These are phyloP conservation scores for Arthrobotrys sinensis DNA, from an alignment of 2,329 filamentous ascomycete species.

Conservation along the genomic window DNA sequence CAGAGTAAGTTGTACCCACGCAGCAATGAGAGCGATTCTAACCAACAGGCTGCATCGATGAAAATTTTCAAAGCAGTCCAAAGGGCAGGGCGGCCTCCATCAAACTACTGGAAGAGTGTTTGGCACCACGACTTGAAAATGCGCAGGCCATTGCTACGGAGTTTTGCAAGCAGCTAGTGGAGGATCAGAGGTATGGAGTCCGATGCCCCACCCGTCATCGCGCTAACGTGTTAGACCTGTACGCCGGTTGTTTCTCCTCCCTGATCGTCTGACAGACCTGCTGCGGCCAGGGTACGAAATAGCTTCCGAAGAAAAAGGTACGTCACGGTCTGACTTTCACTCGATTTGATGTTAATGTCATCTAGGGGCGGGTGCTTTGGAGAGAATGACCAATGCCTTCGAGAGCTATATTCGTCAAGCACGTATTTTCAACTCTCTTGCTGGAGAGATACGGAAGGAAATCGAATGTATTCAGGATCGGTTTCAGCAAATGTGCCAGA, in stretches of 20 bases:
- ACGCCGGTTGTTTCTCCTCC: background rate
- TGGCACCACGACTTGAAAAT: background rate
- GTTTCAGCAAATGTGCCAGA: background rate
- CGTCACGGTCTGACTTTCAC: background rate
- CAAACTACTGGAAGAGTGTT: background rate
- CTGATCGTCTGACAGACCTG: background rate
- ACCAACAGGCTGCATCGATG: background rate
- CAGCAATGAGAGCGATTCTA: background rate
- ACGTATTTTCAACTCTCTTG: background rate
- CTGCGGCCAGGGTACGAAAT: slow-evolving; percentile 4
- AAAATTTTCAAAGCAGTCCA: slow-evolving; percentile 8
- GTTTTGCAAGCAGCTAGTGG: background rate
- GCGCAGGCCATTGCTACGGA: background rate
- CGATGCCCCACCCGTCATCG: too few species aligned
- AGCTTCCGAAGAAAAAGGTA: slow-evolving; percentile 22
- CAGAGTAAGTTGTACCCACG: background rate
- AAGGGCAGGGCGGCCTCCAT: background rate
- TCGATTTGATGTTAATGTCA: background rate
- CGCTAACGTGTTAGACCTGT: too few species aligned
- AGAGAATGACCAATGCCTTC: slow-evolving; percentile 11
- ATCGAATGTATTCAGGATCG: background rate
- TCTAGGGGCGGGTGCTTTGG: background rate
- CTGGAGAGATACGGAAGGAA: background rate
- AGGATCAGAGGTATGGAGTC: slow-evolving; percentile 6
- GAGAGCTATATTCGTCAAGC: background rate